phyloP scores from a whole-genome alignment of 2,329 filamentous ascomycete genomes.

The Metarhizium brunneum region DNA sequence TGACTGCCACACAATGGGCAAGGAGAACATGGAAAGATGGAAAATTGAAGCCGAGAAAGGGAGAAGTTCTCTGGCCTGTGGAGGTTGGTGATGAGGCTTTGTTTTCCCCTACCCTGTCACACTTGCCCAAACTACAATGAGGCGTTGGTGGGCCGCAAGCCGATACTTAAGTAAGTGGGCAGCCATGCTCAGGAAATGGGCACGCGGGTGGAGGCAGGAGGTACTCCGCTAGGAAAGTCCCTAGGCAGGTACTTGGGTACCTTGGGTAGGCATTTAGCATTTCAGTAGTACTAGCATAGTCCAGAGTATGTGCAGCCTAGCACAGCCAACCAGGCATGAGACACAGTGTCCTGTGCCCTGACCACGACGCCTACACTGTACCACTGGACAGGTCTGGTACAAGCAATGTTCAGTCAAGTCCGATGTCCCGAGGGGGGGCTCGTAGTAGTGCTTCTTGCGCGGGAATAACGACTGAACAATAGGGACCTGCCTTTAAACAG shows the following conservation, averaged over 20 bases:
- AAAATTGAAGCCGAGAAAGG: conserved; percentile 13
- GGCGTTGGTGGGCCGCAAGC: conserved; percentile 15
- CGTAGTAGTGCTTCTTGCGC: not conserved
- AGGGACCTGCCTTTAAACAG: too few species aligned
- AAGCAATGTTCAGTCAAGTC: not conserved
- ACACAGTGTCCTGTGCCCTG: not conserved
- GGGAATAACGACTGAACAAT: too few species aligned
- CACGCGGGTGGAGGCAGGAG: conserved; percentile 1
- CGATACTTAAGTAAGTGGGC: conserved; percentile 3
- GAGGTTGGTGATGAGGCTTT: conserved; percentile 30
- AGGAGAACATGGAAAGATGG: conserved; percentile 22
- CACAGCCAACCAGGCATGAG: not conserved
- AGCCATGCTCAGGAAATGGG: not conserved
- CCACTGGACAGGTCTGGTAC: not conserved
- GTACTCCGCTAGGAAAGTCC: not conserved
- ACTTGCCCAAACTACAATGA: conserved; percentile 19
- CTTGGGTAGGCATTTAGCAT: too few species aligned
- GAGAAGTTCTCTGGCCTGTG: conserved; percentile 17
- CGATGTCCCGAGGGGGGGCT: too few species aligned
- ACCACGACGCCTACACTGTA: not conserved
- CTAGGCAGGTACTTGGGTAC: too few species aligned
- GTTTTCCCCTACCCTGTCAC: conserved; percentile 29
- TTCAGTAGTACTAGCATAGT: too few species aligned
- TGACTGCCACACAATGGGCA: conserved; percentile 31
- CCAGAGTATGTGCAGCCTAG: too few species aligned